These are phyloP conservation scores for Populus hybrid DNA, from an alignment of 441 rosid genomes.

Conservation along the genomic window DNA sequence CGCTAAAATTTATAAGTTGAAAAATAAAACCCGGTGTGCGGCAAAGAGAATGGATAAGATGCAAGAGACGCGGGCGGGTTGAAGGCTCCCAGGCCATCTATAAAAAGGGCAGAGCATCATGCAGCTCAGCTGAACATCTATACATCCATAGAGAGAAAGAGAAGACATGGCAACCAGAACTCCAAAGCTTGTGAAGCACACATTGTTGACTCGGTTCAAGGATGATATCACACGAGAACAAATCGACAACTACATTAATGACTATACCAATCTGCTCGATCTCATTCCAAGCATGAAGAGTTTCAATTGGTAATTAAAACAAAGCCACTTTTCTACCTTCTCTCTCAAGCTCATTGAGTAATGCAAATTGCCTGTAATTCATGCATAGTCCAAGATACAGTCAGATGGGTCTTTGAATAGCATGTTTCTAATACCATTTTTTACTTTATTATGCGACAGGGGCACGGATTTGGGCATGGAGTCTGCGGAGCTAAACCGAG, in stretches of 20 bases:
- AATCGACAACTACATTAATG: not conserved
- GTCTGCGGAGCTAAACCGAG: not conserved
- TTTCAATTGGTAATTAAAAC: not conserved
- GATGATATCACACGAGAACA: not conserved
- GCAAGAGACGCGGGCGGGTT: not conserved
- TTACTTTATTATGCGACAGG: not conserved
- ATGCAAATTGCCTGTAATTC: not conserved
- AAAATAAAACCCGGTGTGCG: not conserved
- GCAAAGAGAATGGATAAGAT: not conserved
- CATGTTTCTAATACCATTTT: too few relatives aligned
- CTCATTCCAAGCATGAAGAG: not conserved
- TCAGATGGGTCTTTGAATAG: too few relatives aligned
- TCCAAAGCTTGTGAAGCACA: not conserved
- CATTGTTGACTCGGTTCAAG: not conserved
- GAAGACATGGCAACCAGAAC: not conserved
- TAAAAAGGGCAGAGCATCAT: not conserved
- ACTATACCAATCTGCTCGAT: not conserved
- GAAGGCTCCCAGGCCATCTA: not conserved
- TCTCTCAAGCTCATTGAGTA: too few relatives aligned
- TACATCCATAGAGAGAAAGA: not conserved
- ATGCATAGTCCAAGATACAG: too few relatives aligned
- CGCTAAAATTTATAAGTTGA: too few relatives aligned
- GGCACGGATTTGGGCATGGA: not conserved
- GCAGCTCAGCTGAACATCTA: not conserved
- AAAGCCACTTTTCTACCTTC: not conserved